Base-by-base conservation (phyloP, 306 rosid genomes). In the Lithocarpus polystachyus region DNA sequence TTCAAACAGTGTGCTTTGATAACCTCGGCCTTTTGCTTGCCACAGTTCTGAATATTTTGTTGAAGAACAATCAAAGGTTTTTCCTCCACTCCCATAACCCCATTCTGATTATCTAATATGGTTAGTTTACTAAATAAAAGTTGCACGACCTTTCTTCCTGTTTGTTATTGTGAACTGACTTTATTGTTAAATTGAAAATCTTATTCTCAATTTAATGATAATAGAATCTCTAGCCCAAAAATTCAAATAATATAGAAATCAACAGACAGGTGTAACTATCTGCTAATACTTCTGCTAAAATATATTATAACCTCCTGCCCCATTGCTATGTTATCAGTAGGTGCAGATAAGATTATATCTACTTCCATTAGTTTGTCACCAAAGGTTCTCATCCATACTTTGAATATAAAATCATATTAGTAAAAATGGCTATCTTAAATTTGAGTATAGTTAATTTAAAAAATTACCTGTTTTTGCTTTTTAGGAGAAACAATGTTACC, bases 1-100 rank as follows among this genome's bases (percentile, higher is more conserved):
- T 94, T 72, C 98, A 94, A 87, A 92, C 98, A 23, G 98, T 92
- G 71, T 94, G 98, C 90, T 94, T 90, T 86, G 98, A 94, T 87
- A 92, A 83, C 84, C 92, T 92, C 69, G 98, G 98, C 68, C 94
- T 94, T 61, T 75, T 85, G 83, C 92, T 92, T 43, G 97, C 97
- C 20, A 94, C 91, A 54, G 75, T 91, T 67, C 82, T 94, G 76
- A 94, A 90, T 82, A 15, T 90, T 83, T 71, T 83, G 79, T 76
- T 81, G 79, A 94, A 82, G 77, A 87, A 84, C 85, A 80, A 81
- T 80, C 85, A 29, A 82, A 90, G 97, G 98, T 94, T 83, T 51
- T 77, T 86, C 55, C 60, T 48, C 59, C 70, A 74, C 54, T 74
- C 74, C 54, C 70, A 79, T 70, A 74, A 37, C 69, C 74, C 54